Conservation (phyloP, 805 yeast genomes). For the Naumovozyma baii region DNA sequence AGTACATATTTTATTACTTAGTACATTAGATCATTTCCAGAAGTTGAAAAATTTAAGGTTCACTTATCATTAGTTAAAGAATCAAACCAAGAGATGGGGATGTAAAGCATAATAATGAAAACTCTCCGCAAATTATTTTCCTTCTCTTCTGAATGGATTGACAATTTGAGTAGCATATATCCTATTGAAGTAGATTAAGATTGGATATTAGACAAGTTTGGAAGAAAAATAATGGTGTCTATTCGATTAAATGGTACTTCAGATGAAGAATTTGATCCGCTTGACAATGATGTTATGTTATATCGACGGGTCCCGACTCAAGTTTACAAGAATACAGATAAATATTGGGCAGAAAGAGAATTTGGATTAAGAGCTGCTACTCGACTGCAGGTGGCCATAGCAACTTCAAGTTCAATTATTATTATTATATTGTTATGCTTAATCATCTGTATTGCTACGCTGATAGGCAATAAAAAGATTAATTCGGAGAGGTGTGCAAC, state of each 20-base stretch:
- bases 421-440: conserved; percentile 39
- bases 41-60: conserved; percentile 48
- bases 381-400: conserved; percentile 52
- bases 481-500: conserved; percentile 33
- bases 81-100: conserved; percentile 37
- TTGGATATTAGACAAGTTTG: conserved; percentile 50
- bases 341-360: conserved; percentile 35
- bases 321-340: conserved; percentile 35
- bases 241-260: conserved; percentile 59
- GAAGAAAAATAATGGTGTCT: conserved; percentile 48
- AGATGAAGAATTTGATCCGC: conserved; percentile 54
- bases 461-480: conserved; percentile 48
- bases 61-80: conserved; percentile 57
- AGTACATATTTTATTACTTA: conserved; percentile 66
- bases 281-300: conserved; percentile 44
- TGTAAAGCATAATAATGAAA: background rate
- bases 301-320: conserved; percentile 17
- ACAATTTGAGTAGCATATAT: conserved; percentile 47
- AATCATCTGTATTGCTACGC: conserved; percentile 55
- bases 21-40: conserved; percentile 54
- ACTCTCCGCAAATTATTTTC: conserved; percentile 31
- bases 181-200: conserved; percentile 50
- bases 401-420: conserved; percentile 60
- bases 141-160: conserved; percentile 62
- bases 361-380: conserved; percentile 38